Evolutionary conservation across 257 asterid genomes (phyloP).

Genomic region (Asclepias syriaca): DNA sequence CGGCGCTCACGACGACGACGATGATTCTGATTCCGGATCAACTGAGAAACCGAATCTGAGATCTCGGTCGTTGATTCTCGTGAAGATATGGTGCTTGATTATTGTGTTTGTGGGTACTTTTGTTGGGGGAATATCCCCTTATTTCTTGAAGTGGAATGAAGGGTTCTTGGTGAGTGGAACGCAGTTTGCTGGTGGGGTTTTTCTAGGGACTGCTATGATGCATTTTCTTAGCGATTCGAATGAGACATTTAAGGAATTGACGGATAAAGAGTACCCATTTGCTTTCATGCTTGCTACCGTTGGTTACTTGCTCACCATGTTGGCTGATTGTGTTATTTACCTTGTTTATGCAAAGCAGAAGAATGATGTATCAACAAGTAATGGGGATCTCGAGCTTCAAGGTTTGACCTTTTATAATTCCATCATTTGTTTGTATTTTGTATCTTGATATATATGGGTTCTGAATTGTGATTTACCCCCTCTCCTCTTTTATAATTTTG

Average conservation of each 20-base stretch:
- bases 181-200: conserved; percentile 94
- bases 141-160: conserved; percentile 82
- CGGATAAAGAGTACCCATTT: conserved; percentile 60
- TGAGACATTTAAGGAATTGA: conserved; percentile 67
- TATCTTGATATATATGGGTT: background rate
- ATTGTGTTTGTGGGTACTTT: conserved; percentile 71
- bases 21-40: conserved; percentile 25
- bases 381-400: conserved; percentile 36
- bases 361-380: conserved; percentile 7
- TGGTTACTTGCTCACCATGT: conserved; percentile 76
- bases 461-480: too few species aligned
- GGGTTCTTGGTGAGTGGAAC: conserved; percentile 70
- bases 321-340: conserved; percentile 65
- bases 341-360: conserved; percentile 45
- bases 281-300: conserved; percentile 79
- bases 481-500: too few species aligned
- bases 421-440: background rate
- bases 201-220: conserved; percentile 80
- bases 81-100: conserved; percentile 74
- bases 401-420: conserved; percentile 32
- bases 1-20: conserved; percentile 29
- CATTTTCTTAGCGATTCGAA: conserved; percentile 86
- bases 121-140: conserved; percentile 79
- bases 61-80: conserved; percentile 51
- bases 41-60: conserved; percentile 55